phyloP scores from a whole-genome alignment of 352 stramenopile species.

The Pythium guiyangense region DNA sequence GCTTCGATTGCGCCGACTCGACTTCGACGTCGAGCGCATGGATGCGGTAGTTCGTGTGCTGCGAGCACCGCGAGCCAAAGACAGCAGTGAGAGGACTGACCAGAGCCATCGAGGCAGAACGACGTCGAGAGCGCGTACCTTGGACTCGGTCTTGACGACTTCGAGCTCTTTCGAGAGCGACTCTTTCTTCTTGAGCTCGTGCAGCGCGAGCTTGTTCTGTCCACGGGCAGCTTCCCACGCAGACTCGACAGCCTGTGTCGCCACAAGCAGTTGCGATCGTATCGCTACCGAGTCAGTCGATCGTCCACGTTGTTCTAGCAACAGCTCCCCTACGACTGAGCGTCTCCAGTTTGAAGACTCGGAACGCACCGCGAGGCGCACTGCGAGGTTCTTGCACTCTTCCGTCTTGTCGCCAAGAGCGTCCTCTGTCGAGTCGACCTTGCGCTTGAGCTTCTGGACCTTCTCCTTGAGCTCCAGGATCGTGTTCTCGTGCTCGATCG shows the following conservation, averaged over 20 bases:
- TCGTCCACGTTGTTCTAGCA: neutral
- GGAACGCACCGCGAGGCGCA: slow-evolving; percentile 50
- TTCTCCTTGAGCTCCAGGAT: slow-evolving; percentile 77
- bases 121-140: slow-evolving; percentile 20
- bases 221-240: slow-evolving; percentile 73
- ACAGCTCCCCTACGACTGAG: neutral
- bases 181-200: slow-evolving; percentile 82
- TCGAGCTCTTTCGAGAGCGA: slow-evolving; percentile 64
- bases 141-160: slow-evolving; percentile 59
- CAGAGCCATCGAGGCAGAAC: neutral
- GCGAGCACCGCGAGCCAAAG: neutral
- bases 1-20: slow-evolving; percentile 68
- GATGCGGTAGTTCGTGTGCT: slow-evolving; percentile 70
- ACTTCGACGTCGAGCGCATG: slow-evolving; percentile 71
- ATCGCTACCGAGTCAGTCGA: neutral
- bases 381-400: slow-evolving; percentile 60
- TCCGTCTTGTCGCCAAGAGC: slow-evolving; percentile 44
- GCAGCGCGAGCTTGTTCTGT: slow-evolving; percentile 70
- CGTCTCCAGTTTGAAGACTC: neutral
- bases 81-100: neutral
- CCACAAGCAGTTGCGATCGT: neutral
- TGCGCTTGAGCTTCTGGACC: slow-evolving; percentile 68
- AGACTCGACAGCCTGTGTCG: slow-evolving; percentile 61
- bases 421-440: slow-evolving; percentile 43
- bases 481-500: slow-evolving; percentile 67